These are phyloP conservation scores for Rhodotorula sp. DNA, from an alignment of 1,284 basidiomycete genomes.

Conservation along the genomic window DNA sequence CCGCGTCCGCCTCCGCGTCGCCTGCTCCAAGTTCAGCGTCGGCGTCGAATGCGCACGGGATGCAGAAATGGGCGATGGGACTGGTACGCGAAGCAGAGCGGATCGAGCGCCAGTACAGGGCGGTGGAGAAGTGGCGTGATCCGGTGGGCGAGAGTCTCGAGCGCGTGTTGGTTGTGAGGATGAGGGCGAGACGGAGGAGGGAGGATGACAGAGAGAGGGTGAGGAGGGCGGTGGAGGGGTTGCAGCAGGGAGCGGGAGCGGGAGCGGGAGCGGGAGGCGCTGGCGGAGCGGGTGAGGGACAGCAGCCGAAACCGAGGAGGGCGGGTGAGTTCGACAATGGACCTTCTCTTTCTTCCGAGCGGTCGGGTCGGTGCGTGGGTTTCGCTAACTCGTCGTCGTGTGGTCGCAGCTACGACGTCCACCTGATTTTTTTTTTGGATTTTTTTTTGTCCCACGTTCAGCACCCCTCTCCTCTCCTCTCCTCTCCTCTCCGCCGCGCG, in stretches of 20 bases:
- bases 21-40: slow-evolving; percentile 2
- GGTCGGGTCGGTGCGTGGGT: too few relatives aligned
- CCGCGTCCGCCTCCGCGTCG: not conserved
- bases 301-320: not conserved
- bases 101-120: slow-evolving; percentile 41
- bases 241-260: not conserved
- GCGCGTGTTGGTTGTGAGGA: slow-evolving; percentile 28
- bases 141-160: slow-evolving; percentile 41
- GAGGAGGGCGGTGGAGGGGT: slow-evolving; percentile 1
- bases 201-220: slow-evolving; percentile 13
- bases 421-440: too few relatives aligned
- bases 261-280: too few relatives aligned
- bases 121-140: slow-evolving; percentile 40
- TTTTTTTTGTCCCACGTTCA: too few relatives aligned
- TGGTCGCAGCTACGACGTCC: too few relatives aligned
- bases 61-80: slow-evolving; percentile 42
- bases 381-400: too few relatives aligned
- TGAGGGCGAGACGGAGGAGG: not conserved
- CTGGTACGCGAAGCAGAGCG: slow-evolving; percentile 43
- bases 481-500: too few relatives aligned
- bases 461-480: too few relatives aligned
- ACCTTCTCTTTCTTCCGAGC: not conserved
- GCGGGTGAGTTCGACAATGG: not conserved
- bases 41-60: slow-evolving; percentile 14
- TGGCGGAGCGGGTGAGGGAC: not conserved